Percentiles rank a stretch among this genome's conserved stretches.
Evolutionary conservation across 352 stramenopile species (phyloP).

Genomic region (Bremia lactucae): DNA sequence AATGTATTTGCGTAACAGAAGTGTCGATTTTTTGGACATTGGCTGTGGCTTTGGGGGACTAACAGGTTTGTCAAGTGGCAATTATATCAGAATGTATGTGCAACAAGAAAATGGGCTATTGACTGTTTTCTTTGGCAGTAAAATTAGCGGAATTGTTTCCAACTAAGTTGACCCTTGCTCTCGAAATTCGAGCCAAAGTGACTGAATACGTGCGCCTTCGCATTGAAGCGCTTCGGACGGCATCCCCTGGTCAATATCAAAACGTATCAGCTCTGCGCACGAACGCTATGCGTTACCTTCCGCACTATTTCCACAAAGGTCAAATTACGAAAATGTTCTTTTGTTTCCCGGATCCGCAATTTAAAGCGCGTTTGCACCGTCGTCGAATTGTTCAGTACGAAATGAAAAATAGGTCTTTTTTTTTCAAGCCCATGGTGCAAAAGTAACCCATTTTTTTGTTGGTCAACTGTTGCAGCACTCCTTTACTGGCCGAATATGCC

Average conservation of each 20-base stretch:
- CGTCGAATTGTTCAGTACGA: slow-evolving; percentile 85
- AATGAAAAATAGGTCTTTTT: no score
- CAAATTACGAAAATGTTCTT: slow-evolving; percentile 97
- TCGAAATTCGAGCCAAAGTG: slow-evolving; percentile 96
- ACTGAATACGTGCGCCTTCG: slow-evolving; percentile 87
- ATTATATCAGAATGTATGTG: no score
- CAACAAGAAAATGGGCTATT: no score
- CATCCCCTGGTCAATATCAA: slow-evolving; percentile 84
- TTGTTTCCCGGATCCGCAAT: slow-evolving; percentile 99
- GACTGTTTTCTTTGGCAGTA: slow-evolving; percentile 34
- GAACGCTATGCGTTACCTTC: slow-evolving; percentile 93
- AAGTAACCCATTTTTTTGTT: no score
- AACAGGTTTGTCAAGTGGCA: slow-evolving; percentile 70
- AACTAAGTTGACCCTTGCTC: slow-evolving; percentile 90
- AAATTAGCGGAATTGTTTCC: slow-evolving; percentile 86
- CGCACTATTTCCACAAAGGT: slow-evolving; percentile 77
- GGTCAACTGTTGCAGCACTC: slow-evolving; percentile 37
- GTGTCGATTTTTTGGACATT: slow-evolving; percentile 91
- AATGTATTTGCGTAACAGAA: slow-evolving; percentile 24
- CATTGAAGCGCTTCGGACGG: slow-evolving; percentile 79
- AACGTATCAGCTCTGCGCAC: slow-evolving; percentile 92
- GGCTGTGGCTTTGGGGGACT: slow-evolving; percentile 97
- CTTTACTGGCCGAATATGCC: slow-evolving; percentile 95
- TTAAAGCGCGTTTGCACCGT: slow-evolving; percentile 97
- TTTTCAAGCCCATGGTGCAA: no score